Conservation (phyloP, 176 grass and related monocot species). For the Oryza officinalis region DNA sequence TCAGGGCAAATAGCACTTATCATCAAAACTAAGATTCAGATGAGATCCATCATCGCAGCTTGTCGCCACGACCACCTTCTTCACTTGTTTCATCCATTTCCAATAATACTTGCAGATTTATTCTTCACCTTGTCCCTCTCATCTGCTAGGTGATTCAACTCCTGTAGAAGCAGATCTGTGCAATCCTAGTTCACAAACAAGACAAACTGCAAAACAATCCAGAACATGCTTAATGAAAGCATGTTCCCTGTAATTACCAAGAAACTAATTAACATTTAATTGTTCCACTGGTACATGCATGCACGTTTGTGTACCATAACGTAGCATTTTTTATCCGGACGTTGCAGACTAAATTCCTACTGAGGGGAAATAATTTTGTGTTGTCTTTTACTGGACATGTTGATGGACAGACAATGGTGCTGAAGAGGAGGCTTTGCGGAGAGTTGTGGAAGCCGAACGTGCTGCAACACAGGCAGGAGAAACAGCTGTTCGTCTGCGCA, state of each 20-base stretch:
- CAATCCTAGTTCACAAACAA: no score
- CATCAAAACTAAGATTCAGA: not conserved
- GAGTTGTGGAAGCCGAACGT: conserved; percentile 60
- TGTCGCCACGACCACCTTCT: not conserved
- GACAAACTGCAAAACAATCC: no score
- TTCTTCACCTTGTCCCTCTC: no score
- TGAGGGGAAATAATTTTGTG: conserved; percentile 6
- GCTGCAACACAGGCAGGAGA: conserved; percentile 51
- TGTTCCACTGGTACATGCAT: not conserved
- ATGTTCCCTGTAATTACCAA: not conserved
- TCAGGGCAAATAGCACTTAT: not conserved
- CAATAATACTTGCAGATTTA: no score
- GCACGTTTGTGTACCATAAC: not conserved
- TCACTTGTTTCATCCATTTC: no score
- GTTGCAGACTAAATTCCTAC: not conserved
- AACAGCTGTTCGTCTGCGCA: conserved; percentile 45
- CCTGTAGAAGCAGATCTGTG: not conserved
- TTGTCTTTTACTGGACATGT: conserved; percentile 5
- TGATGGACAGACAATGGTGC: conserved; percentile 45
- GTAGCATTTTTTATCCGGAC: not conserved
- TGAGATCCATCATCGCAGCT: not conserved
- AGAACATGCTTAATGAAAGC: not conserved
- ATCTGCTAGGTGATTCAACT: not conserved
- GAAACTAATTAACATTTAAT: not conserved
- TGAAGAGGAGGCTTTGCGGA: conserved; percentile 60